A percentile compares a stretch with the other conserved stretches of the same genome.
Conservation (phyloP, 2,329 filamentous ascomycete species). For the Tolypocladium cylindrosporum region DNA sequence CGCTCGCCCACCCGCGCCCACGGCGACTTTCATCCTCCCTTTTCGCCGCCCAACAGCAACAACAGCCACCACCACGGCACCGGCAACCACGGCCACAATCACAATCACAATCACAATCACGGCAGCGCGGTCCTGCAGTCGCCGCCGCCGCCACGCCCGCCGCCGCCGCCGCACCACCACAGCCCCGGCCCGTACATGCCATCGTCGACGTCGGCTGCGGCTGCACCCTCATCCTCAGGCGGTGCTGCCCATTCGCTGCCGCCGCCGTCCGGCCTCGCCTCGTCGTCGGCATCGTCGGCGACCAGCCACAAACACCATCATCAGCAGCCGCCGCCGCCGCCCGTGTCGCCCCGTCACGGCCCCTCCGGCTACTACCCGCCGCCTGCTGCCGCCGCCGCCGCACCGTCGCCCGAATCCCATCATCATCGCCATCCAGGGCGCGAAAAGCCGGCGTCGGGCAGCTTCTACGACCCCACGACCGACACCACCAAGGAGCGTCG, state of each 20-base stretch:
- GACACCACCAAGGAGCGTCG: slow-evolving; percentile 38
- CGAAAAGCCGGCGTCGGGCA: slow-evolving; percentile 30
- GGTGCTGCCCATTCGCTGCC: slow-evolving; percentile 19
- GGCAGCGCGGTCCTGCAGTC: slow-evolving; percentile 20
- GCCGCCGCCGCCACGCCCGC: slow-evolving; percentile 15
- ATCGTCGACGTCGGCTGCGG: slow-evolving; percentile 18
- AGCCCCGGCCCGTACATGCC: slow-evolving; percentile 26
- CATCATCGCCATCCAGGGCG: slow-evolving; percentile 23
- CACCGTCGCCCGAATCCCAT: slow-evolving; percentile 5
- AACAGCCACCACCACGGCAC: slow-evolving; percentile 12
- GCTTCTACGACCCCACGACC: slow-evolving; percentile 45
- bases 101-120: slow-evolving; percentile 12
- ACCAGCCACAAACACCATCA: slow-evolving; percentile 11
- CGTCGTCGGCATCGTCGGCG: slow-evolving; percentile 10
- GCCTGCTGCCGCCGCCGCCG: slow-evolving; percentile 7
- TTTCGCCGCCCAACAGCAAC: slow-evolving; percentile 11
- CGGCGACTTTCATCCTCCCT: slow-evolving; percentile 26
- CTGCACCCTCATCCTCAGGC: slow-evolving; percentile 8
- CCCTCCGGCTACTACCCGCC: slow-evolving; percentile 12
- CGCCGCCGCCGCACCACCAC: slow-evolving; percentile 12
- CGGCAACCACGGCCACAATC: slow-evolving; percentile 15
- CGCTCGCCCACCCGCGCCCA: slow-evolving; percentile 38
- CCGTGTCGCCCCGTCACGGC: slow-evolving; percentile 33
- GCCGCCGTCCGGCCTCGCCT: slow-evolving; percentile 14
- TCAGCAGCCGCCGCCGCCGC: slow-evolving; percentile 16